phyloP scores from a whole-genome alignment of 2,329 filamentous ascomycete genomes.

The Dactylellina cionopaga region DNA sequence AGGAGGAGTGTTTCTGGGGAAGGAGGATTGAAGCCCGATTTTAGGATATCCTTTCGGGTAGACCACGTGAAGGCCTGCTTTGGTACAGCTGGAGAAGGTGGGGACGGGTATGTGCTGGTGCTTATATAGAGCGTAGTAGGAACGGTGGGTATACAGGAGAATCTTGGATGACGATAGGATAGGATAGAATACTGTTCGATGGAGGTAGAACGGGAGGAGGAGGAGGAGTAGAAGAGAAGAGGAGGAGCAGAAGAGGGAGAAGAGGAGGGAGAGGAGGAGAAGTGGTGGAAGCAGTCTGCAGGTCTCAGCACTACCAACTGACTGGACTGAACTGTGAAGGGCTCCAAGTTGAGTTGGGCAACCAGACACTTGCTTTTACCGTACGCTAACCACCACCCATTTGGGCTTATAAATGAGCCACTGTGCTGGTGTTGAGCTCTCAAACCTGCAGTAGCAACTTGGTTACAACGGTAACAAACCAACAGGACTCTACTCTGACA shows the following conservation, averaged over 20 bases:
- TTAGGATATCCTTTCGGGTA: not conserved
- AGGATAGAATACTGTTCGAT: not conserved
- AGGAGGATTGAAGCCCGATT: not conserved
- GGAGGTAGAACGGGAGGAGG: not conserved
- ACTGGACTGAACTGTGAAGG: no score
- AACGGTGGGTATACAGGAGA: not conserved
- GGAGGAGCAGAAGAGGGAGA: not conserved
- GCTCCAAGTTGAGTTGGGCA: no score
- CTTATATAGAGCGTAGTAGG: not conserved
- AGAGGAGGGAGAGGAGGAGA: not conserved
- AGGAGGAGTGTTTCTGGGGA: not conserved
- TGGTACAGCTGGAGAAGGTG: constrained; percentile 6
- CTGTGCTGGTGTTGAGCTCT: not conserved
- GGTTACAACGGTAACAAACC: no score
- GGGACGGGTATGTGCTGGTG: constrained; percentile 9
- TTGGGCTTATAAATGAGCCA: constrained; percentile 5
- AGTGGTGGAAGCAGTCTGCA: no score
- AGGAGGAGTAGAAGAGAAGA: not conserved
- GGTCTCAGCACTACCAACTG: no score
- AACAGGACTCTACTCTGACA: no score
- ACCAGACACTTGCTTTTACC: no score
- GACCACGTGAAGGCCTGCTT: constrained; percentile 41
- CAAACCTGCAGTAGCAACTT: no score
- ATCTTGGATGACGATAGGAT: not conserved
- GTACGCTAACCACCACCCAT: no score